Conservation (phyloP, 768 basidiomycete genomes). For the Suillus cothurnatus region DNA sequence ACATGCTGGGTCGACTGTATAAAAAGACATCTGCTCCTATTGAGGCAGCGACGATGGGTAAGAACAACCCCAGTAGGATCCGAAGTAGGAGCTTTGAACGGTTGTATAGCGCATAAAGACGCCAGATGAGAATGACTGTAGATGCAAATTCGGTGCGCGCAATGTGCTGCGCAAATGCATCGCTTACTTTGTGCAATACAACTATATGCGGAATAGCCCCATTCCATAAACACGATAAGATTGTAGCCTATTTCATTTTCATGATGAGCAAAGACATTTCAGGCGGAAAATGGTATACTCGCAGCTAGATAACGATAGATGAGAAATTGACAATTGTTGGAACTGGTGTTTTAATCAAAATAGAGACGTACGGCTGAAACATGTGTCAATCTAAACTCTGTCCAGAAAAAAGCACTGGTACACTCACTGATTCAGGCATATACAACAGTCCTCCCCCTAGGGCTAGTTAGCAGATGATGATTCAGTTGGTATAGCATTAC, state of each 20-base stretch:
- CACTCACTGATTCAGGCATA: background rate
- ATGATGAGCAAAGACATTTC: background rate
- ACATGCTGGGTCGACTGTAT: background rate
- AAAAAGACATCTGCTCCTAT: background rate
- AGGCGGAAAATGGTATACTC: background rate
- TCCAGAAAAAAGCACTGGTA: background rate
- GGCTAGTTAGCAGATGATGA: background rate
- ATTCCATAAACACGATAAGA: background rate
- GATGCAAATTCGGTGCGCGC: background rate
- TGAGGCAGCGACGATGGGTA: background rate
- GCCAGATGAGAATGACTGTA: background rate
- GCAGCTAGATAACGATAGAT: background rate
- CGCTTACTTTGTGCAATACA: background rate
- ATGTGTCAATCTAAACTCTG: background rate
- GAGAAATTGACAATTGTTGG: background rate
- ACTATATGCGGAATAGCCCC: background rate
- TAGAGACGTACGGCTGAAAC: slow-evolving; percentile 1
- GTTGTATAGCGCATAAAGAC: background rate
- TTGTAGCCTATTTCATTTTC: background rate
- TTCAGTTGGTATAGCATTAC: background rate
- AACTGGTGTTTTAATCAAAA: background rate
- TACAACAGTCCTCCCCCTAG: slow-evolving; percentile 2
- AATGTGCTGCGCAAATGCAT: background rate
- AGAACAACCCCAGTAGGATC: background rate
- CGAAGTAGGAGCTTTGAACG: background rate